phyloP scores from a whole-genome alignment of 768 basidiomycete genomes.

The Hygrocybe punicea region DNA sequence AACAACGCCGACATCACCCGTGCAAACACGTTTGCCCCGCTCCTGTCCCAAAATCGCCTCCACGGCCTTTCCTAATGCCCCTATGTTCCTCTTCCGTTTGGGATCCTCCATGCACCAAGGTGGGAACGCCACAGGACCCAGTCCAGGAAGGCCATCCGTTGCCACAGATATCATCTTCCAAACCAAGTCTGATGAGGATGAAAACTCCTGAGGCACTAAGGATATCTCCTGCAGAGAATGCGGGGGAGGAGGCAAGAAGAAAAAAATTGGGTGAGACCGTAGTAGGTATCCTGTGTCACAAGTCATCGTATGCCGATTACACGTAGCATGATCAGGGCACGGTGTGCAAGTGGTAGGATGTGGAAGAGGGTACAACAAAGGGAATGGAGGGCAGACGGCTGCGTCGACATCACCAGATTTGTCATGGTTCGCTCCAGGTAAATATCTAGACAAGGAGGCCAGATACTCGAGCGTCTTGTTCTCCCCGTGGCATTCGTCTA shows the following conservation, averaged over 20 bases:
- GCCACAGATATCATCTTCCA: slow-evolving; percentile 48
- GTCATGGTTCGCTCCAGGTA: slow-evolving; percentile 10
- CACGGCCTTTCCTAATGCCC: slow-evolving; percentile 68
- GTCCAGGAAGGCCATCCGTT: slow-evolving; percentile 67
- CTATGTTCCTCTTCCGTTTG: slow-evolving; percentile 67
- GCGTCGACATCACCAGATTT: slow-evolving; percentile 26
- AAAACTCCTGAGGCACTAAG: slow-evolving; percentile 35
- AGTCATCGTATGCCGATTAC: slow-evolving; percentile 51
- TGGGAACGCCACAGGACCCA: slow-evolving; percentile 75
- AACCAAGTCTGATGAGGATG: slow-evolving; percentile 37
- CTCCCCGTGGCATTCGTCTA: slow-evolving; percentile 54
- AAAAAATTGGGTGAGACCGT: slow-evolving; percentile 58
- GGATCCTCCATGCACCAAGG: slow-evolving; percentile 78
- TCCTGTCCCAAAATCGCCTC: slow-evolving; percentile 61
- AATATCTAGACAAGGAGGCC: slow-evolving; percentile 10
- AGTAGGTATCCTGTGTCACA: slow-evolving; percentile 70
- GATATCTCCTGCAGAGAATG: slow-evolving; percentile 28
- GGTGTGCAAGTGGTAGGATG: slow-evolving; percentile 65
- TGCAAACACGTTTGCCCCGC: slow-evolving; percentile 63
- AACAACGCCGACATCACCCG: slow-evolving; percentile 34
- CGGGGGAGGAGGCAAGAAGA: slow-evolving; percentile 43
- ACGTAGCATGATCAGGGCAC: slow-evolving; percentile 68
- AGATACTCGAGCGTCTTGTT: slow-evolving; percentile 48
- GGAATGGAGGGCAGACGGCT: slow-evolving; percentile 51
- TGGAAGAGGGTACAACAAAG: slow-evolving; percentile 49